Evolutionary conservation across 306 rosid genomes (phyloP).

Genomic region (Quillaja saponaria): DNA sequence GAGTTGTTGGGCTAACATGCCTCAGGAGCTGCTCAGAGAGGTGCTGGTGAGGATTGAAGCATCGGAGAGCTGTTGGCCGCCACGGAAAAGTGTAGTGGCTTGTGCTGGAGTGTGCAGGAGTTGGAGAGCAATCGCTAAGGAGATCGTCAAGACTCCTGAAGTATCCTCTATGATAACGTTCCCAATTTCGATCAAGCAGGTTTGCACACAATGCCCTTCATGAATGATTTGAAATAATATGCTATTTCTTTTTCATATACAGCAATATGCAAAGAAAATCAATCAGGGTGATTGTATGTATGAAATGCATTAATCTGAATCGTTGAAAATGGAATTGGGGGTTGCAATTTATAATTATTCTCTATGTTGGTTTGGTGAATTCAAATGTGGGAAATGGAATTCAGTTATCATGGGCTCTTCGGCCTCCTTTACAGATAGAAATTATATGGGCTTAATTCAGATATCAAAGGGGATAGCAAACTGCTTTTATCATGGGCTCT

Average conservation of each 20-base stretch:
- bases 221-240: neutral
- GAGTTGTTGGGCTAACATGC: constrained; percentile 89
- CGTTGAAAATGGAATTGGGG: neutral
- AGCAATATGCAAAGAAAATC: neutral
- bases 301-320: neutral
- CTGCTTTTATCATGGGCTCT: too few species aligned
- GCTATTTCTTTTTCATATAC: neutral
- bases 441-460: too few species aligned
- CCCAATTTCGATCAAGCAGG: constrained; percentile 97
- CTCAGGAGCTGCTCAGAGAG: constrained; percentile 91
- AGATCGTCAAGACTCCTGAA: constrained; percentile 78
- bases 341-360: neutral
- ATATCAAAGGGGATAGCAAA: too few species aligned
- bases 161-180: constrained; percentile 71
- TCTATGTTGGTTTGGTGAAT: neutral
- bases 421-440: too few species aligned
- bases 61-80: constrained; percentile 83
- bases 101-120: constrained; percentile 96
- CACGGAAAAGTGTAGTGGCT: constrained; percentile 75
- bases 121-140: constrained; percentile 78
- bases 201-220: constrained; percentile 20
- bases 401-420: too few species aligned
- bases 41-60: constrained; percentile 73
- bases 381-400: too few species aligned
- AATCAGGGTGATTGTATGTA: too few species aligned